Base-by-base conservation (phyloP, 78 protist species). In the Thecamonas trahens region DNA sequence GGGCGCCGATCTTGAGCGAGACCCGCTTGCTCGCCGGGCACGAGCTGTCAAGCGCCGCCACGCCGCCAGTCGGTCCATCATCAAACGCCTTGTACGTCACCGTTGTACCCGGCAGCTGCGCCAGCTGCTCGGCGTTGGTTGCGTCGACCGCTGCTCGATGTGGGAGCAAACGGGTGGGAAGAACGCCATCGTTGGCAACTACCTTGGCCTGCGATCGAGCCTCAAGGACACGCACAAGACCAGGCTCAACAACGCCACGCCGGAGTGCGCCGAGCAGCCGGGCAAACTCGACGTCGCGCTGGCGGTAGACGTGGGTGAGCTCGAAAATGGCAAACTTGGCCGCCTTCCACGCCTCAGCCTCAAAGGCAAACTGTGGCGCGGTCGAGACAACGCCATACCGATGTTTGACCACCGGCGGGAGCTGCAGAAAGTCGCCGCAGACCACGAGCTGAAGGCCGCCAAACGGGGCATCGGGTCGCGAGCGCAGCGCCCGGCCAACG, bases 351-450 rank as follows among this genome's bases (percentile, higher is more conserved):
- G 59, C 8, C 14, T 8, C 58, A 0, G 72, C 60, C 29, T 67
- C 35, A 24, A 67, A 67, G 11, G 39, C 60, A 47, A 47, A 67
- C 1, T 1, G n/a, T 8, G 44, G n/a, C 32, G 69, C 35, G 7
- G 9, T 44, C 29, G 3, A 2, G 18, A 35, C n/a, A n/a, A n/a
- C n/a, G n/a, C n/a, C n/a, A n/a, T n/a, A n/a, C n/a, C 37, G 1
- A 6, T 39, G 17, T 26, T 63, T 34, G 53, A 14, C 9, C 26
- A 84, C 89, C 7, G 89, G 89, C 17, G 89, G 85, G 32, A 84
- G 76, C 70, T 83, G 89, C 9, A 42, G 4, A 20, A 84, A 77
- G 73, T 84, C 89, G 37, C 89, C 89, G 39, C 70, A 64, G 24
- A 77, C 2, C 70, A 84, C 28, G 34, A 84, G 55, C 74, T 84